Conservation (phyloP, 768 basidiomycete genomes). For the Pisolithus tinctorius region DNA sequence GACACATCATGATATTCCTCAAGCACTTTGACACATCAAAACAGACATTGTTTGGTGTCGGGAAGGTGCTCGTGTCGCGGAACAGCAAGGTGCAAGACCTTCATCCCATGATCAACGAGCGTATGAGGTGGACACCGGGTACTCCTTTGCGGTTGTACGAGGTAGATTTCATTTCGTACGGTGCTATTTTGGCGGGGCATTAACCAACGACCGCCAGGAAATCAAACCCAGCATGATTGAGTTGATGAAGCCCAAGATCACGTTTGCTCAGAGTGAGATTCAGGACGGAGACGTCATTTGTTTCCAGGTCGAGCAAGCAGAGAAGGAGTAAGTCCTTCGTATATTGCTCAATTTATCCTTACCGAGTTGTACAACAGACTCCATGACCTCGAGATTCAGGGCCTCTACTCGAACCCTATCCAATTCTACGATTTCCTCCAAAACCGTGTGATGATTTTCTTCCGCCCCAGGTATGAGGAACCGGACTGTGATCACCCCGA, state of each 20-base stretch:
- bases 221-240: constrained; percentile 99
- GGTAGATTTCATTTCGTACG: constrained; percentile 34
- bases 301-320: constrained; percentile 93
- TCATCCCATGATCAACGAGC: constrained; percentile 80
- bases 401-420: constrained; percentile 82
- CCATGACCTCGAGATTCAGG: constrained; percentile 83
- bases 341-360: background rate
- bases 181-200: background rate
- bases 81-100: constrained; percentile 88
- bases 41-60: constrained; percentile 79
- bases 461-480: constrained; percentile 90
- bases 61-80: constrained; percentile 83
- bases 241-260: constrained; percentile 90
- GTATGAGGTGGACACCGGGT: constrained; percentile 91
- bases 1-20: constrained; percentile 96
- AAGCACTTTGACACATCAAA: constrained; percentile 97
- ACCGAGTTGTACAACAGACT: constrained; percentile 39
- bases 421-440: constrained; percentile 98
- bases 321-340: constrained; percentile 75
- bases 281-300: constrained; percentile 99
- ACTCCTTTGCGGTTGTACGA: constrained; percentile 94
- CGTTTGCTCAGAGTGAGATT: constrained; percentile 96
- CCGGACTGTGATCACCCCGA: constrained; percentile 69
- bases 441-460: constrained; percentile 92
- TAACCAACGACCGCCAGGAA: constrained; percentile 50